Evolutionary conservation across 179 eudicot genomes (phyloP), one percentile per base, ranked within the genome.

Genomic region (Spergularia azorica): DNA sequence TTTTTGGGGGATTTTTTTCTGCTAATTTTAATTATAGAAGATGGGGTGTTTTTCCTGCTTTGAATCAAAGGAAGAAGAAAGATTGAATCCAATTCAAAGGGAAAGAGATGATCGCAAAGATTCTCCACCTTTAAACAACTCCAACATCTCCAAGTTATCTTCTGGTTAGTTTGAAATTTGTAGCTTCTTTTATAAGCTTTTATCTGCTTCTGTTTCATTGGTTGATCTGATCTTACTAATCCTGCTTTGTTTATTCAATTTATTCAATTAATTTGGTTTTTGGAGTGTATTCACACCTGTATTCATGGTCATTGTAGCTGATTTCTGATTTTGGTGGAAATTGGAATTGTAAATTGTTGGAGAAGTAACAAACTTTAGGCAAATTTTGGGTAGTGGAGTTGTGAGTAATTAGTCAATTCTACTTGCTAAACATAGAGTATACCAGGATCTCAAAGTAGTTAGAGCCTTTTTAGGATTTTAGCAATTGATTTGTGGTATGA

Each of bases 1-100:
- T 9, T 69, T 66, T n/a, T 65, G 39, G 51, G 39, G 14, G 3
- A n/a, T 16, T 41, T 16, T 16, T 65, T 43, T 65, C 38, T 20
- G 64, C 39, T 39, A 61, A 3, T n/a, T 55, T 71, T 41, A 26
- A 26, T 26, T 26, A 72, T 11, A 46, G n/a, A 7, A 72, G 36
- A 84, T 84, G 89, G 89, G 87, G 26, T 86, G 87, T 51, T 84
- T 84, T 58, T 84, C 89, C 1, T 86, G 89, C 17, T 86, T 86
- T 67, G 89, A 86, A 67, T 86, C 89, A 17, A 86, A 86, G 70
- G 89, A 86, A 59, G 89, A 84, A 79, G 80, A 86, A 60, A 79
- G 85, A 69, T 79, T 86, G 68, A 84, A 86, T 70, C 85, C 83
- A 64, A 65, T 63, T 63, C 17, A 57, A 7, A 77, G 69, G 32